phyloP scores from a whole-genome alignment of 345 rosid species.

The Hypericum androsaemum region DNA sequence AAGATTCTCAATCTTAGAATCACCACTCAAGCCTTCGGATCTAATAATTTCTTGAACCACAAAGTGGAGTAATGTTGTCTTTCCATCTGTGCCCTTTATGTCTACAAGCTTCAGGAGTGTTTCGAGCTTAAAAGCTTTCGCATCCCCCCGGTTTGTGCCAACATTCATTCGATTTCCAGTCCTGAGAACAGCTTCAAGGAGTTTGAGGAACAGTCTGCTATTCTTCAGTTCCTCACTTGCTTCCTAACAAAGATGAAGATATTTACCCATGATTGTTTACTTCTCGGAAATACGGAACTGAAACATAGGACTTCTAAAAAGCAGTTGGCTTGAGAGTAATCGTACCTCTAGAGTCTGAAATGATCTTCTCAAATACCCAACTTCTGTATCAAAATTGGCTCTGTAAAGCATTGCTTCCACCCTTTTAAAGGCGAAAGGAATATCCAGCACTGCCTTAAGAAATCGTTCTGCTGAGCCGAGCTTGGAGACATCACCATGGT shows the following conservation, averaged over 20 bases:
- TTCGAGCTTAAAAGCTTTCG: constrained; percentile 95
- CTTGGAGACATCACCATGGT: constrained; percentile 57
- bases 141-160: constrained; percentile 96
- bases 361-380: constrained; percentile 70
- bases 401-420: constrained; percentile 94
- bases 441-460: constrained; percentile 78
- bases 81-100: constrained; percentile 90
- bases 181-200: constrained; percentile 89
- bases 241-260: constrained; percentile 32
- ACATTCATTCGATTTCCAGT: constrained; percentile 95
- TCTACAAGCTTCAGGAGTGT: constrained; percentile 90
- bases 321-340: too few species aligned
- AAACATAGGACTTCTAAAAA: background rate
- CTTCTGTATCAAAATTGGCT: constrained; percentile 90
- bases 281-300: background rate
- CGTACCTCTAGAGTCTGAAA: constrained; percentile 82
- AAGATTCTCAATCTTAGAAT: constrained; percentile 28
- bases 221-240: constrained; percentile 89
- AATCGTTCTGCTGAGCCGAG: constrained; percentile 89
- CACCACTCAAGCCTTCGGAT: constrained; percentile 48
- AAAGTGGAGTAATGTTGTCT: constrained; percentile 92
- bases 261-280: background rate
- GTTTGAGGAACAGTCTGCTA: constrained; percentile 85
- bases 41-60: constrained; percentile 96
- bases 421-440: constrained; percentile 89